These are phyloP conservation scores for Xylaria multiplex DNA, from an alignment of 2,329 filamentous ascomycete genomes.

Conservation along the genomic window DNA sequence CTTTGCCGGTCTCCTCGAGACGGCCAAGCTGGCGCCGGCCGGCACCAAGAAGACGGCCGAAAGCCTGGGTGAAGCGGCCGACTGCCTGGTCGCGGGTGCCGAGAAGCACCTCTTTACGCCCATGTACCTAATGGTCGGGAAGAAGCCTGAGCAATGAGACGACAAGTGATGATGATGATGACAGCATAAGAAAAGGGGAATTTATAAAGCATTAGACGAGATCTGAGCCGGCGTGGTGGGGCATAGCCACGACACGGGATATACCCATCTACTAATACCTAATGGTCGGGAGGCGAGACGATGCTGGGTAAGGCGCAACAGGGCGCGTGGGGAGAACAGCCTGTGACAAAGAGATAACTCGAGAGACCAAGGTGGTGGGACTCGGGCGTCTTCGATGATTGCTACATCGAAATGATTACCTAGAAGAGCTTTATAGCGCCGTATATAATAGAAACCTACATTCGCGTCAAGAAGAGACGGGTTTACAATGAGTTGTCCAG, in stretches of 20 bases:
- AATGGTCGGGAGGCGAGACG: constrained; percentile 23
- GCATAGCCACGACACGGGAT: constrained; percentile 27
- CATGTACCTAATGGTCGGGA: constrained; percentile 96
- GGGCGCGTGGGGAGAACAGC: neutral
- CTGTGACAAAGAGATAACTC: neutral
- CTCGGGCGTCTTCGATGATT: neutral
- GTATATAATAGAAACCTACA: constrained; percentile 20
- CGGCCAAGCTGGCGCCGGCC: constrained; percentile 75
- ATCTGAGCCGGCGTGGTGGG: constrained; percentile 18
- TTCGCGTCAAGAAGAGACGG: constrained; percentile 12
- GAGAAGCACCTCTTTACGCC: constrained; percentile 94
- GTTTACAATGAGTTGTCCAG: neutral
- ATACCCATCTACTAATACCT: constrained; percentile 36
- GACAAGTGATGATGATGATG: constrained; percentile 32
- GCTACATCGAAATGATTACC: neutral
- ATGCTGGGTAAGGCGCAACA: neutral
- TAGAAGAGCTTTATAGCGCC: neutral
- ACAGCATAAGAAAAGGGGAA: constrained; percentile 13
- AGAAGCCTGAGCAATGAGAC: constrained; percentile 72
- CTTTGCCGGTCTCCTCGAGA: constrained; percentile 81
- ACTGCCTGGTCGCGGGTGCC: constrained; percentile 87
- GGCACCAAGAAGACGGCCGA: constrained; percentile 97
- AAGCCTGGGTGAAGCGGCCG: constrained; percentile 81
- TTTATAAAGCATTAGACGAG: constrained; percentile 17
- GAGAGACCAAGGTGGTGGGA: neutral